Percentiles rank a stretch among this genome's conserved stretches.
Conservation (phyloP, 225 moss, liverwort and hornwort genomes). For the Sphagnum tenellum region DNA sequence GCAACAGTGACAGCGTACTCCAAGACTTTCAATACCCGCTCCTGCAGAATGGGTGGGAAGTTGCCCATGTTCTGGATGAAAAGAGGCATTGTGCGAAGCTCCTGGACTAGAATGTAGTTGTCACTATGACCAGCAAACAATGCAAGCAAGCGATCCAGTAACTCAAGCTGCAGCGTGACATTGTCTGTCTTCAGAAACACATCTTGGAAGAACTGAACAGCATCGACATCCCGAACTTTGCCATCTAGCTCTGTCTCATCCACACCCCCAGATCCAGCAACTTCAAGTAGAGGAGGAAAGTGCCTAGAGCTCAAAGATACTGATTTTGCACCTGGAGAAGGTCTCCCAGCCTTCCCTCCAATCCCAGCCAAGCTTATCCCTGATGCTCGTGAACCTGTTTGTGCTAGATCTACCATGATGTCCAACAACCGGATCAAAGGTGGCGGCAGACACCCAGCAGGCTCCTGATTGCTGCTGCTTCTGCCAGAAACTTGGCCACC, state of each 20-base stretch:
- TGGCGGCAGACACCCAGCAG: conserved; percentile 38
- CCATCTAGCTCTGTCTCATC: conserved; percentile 58
- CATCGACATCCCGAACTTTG: conserved; percentile 66
- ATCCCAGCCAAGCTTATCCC: conserved; percentile 36
- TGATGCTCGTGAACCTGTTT: conserved; percentile 48
- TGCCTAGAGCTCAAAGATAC: background rate
- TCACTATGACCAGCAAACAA: conserved; percentile 90
- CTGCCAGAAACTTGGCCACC: background rate
- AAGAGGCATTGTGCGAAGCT: conserved; percentile 82
- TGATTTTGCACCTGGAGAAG: conserved; percentile 30
- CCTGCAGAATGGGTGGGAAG: conserved; percentile 77
- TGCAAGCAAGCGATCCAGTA: conserved; percentile 80
- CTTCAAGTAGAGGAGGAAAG: conserved; percentile 29
- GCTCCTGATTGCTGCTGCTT: conserved; percentile 7
- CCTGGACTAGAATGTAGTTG: conserved; percentile 81
- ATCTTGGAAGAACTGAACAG: conserved; percentile 81
- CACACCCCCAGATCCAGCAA: conserved; percentile 12
- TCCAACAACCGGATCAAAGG: conserved; percentile 71
- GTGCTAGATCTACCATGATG: conserved; percentile 82
- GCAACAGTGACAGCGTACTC: conserved; percentile 92
- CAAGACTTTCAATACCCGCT: conserved; percentile 87
- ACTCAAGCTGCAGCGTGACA: conserved; percentile 60
- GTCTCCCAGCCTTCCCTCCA: conserved; percentile 54
- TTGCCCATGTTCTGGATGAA: conserved; percentile 88
- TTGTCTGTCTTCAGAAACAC: conserved; percentile 70